phyloP scores from a whole-genome alignment of 129 eudicot genomes.

The Lactuca sativa region DNA sequence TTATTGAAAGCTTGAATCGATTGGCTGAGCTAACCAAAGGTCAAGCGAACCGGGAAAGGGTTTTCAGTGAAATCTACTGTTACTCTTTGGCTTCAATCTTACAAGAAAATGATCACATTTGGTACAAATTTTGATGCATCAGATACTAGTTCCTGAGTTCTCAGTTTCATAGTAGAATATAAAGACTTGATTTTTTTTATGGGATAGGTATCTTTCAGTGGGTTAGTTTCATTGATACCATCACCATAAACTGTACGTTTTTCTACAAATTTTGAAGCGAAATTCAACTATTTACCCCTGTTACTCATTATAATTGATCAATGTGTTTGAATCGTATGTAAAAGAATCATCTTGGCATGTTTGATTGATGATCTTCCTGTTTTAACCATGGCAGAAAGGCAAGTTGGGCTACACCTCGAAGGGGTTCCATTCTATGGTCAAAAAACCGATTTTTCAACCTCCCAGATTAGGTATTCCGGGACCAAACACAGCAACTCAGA shows the following conservation, averaged over 20 bases:
- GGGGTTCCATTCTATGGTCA: no score
- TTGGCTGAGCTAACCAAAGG: no score
- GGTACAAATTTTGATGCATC: conserved; percentile 21
- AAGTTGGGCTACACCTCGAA: no score
- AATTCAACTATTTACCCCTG: conserved; percentile 14
- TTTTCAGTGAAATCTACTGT: no score
- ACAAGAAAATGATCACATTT: conserved; percentile 13
- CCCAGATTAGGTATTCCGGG: no score
- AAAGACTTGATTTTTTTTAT: conserved; percentile 5
- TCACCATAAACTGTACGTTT: conserved; percentile 31
- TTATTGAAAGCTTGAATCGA: no score
- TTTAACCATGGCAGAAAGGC: no score
- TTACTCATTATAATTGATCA: conserved; percentile 1
- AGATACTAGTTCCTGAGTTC: conserved; percentile 12
- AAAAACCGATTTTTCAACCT: no score
- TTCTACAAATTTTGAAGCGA: conserved; percentile 6
- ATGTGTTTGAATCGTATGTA: no score
- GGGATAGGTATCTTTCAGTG: conserved; percentile 34
- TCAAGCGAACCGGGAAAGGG: no score
- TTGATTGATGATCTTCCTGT: conserved; percentile 31
- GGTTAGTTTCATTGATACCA: conserved; percentile 43
- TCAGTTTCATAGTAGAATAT: not conserved
- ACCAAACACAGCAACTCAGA: no score
- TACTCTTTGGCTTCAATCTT: conserved; percentile 10
- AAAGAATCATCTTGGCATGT: no score